Evolutionary conservation across 2,329 filamentous ascomycete genomes (phyloP).

Genomic region (Rutstroemia sp.): DNA sequence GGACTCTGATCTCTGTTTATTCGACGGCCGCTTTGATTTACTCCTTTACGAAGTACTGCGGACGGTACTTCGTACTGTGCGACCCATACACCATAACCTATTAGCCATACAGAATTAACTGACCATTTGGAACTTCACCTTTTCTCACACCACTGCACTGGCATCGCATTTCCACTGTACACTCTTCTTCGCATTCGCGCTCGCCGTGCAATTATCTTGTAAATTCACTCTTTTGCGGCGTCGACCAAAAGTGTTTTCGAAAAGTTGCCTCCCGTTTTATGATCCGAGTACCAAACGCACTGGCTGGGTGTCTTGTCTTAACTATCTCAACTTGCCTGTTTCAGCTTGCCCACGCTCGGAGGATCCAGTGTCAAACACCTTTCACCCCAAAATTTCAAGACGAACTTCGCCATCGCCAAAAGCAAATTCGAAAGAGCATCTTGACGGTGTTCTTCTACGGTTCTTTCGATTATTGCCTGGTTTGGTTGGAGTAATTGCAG

Average conservation of each 20-base stretch:
- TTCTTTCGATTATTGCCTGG: not conserved
- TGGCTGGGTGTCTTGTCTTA: not conserved
- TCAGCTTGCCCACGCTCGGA: slow-evolving; percentile 1
- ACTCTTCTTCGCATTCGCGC: not conserved
- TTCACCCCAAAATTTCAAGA: not conserved
- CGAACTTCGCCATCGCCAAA: not conserved
- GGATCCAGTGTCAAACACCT: slow-evolving; percentile 2
- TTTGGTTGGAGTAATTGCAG: not conserved
- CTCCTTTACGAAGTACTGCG: slow-evolving; percentile 4
- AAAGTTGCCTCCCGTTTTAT: not conserved
- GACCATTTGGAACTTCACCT: no score
- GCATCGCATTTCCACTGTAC: not conserved
- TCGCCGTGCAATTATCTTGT: slow-evolving; percentile 5
- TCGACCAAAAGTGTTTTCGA: not conserved
- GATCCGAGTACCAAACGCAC: not conserved
- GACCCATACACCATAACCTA: not conserved
- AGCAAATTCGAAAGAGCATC: slow-evolving; percentile 3
- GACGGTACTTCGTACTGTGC: not conserved
- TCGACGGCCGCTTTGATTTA: not conserved
- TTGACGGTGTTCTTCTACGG: slow-evolving; percentile 6
- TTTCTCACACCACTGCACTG: not conserved
- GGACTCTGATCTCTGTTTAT: not conserved
- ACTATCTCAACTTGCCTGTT: slow-evolving; percentile 3
- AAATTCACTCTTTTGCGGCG: not conserved
- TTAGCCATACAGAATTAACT: no score